Conservation (phyloP, 1,139 yeast genomes). For the Magnusiomyces tetraspermus region DNA sequence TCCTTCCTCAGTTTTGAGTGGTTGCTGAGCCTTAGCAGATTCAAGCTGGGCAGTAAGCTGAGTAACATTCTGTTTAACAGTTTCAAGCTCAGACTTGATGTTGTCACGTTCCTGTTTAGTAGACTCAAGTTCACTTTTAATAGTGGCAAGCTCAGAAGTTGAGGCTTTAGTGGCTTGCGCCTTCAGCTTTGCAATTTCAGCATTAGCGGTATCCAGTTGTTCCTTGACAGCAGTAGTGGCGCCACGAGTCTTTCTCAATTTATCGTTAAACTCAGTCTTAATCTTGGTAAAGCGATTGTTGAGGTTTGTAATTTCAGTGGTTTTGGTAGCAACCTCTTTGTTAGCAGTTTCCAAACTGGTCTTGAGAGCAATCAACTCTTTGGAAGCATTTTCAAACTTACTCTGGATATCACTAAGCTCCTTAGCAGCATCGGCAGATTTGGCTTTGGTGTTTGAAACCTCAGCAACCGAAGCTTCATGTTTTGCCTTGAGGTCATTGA, state of each 20-base stretch:
- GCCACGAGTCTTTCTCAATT: slow-evolving; percentile 24
- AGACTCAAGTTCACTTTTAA: slow-evolving; percentile 13
- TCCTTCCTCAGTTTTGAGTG: not conserved
- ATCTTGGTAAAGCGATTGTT: slow-evolving; percentile 22
- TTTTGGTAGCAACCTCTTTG: not conserved
- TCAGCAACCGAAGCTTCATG: not conserved
- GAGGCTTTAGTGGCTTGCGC: slow-evolving; percentile 18
- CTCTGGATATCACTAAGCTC: not conserved
- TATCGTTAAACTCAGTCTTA: slow-evolving; percentile 26
- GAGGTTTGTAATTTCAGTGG: slow-evolving; percentile 13
- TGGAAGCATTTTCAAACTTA: not conserved
- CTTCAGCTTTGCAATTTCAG: slow-evolving; percentile 19
- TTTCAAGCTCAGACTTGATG: slow-evolving; percentile 21
- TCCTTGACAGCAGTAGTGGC: slow-evolving; percentile 20
- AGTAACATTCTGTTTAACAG: slow-evolving; percentile 12
- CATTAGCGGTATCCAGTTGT: slow-evolving; percentile 18
- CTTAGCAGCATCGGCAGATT: not conserved
- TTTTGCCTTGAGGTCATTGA: slow-evolving; percentile 11
- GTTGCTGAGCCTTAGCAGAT: not conserved
- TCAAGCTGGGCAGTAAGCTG: not conserved
- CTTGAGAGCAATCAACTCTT: not conserved
- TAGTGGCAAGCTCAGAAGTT: slow-evolving; percentile 2
- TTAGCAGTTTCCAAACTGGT: not conserved
- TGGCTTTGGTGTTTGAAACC: not conserved
- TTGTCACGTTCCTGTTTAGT: slow-evolving; percentile 10